Evolutionary conservation across 352 stramenopile genomes (phyloP), one percentile per base, ranked within the genome.

Genomic region (Pythium utonaiense): DNA sequence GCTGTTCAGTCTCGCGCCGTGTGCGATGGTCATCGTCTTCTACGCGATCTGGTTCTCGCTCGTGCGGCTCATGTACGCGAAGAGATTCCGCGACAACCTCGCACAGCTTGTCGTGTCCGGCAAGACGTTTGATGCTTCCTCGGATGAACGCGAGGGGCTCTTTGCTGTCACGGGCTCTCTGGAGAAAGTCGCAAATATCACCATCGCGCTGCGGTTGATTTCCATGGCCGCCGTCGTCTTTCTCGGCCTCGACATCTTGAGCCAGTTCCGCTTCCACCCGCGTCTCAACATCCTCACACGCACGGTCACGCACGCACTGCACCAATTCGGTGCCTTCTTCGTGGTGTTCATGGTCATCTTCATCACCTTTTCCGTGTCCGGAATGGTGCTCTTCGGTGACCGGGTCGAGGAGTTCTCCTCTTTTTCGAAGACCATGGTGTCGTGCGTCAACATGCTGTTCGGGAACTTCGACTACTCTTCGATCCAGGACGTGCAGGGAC

Each of bases 371-470:
- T 54, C 74, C 6, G 59, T 79, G 9, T 76, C 71, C 8, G 79
- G 77, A 3, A 73, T 63, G 1, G 51, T 87, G 45, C 60, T 89
- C 3, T 89, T 89, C n/a, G 79, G 79, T 3, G 73, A 81, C 27
- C 71, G 77, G 13, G 73, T 86, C 2, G 60, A 72, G 13, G 56
- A 59, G 2, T 89, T 89, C 48, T 71, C 72, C 1, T 80, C 77
- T 3, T 49, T 89, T 2, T 33, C 65, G 13, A 49, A 61, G 24
- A 64, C 79, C 0, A 71, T 84, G 50, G 71, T 84, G 44, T 76
- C 77, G 6, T 86, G 78, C 31, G 73, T 89, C 25, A 83, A 86
- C 49, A 86, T 89, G 73, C 68, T 85, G 13, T 87, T 89, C 42
- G 79, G 75, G 0, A 82, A 75, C 50, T 89, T 87, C 38, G 75